Conservation (phyloP, 2,329 filamentous ascomycete species). For the Microcera coccophila region DNA sequence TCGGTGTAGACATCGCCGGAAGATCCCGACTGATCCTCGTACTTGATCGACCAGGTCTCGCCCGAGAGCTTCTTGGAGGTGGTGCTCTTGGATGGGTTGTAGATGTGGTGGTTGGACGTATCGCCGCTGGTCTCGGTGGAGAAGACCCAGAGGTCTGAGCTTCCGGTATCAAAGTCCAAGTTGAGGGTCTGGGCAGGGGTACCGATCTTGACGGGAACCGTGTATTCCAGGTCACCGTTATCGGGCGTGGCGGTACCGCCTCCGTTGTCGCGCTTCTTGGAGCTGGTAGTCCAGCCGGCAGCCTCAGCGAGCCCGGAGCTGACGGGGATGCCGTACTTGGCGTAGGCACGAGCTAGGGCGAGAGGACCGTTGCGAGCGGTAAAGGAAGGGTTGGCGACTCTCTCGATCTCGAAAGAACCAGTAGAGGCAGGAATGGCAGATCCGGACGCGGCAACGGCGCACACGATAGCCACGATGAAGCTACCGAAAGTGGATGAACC, state of each 20-base stretch:
- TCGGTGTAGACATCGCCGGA: conserved; percentile 63
- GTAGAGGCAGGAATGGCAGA: background rate
- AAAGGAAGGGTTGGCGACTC: background rate
- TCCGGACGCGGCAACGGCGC: background rate
- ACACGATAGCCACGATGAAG: background rate
- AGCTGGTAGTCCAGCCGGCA: conserved; percentile 17
- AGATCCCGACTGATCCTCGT: conserved; percentile 63
- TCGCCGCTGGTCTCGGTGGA: conserved; percentile 51
- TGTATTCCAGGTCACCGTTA: conserved; percentile 52
- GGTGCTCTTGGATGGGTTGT: conserved; percentile 45
- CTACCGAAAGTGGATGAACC: background rate
- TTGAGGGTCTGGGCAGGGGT: conserved; percentile 53
- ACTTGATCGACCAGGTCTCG: conserved; percentile 55
- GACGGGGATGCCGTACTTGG: conserved; percentile 34
- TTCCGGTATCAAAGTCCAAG: conserved; percentile 65
- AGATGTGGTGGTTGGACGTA: conserved; percentile 51
- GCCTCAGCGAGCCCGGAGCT: conserved; percentile 28
- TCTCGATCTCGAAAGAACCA: background rate
- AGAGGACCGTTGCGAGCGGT: conserved; percentile 22
- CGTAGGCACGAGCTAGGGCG: conserved; percentile 33
- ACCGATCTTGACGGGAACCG: conserved; percentile 61
- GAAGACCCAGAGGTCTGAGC: conserved; percentile 63
- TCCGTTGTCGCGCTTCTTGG: conserved; percentile 25
- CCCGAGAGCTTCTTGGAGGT: conserved; percentile 41
- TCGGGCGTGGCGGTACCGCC: conserved; percentile 21